Evolutionary conservation across 495 filamentous ascomycete genomes (phyloP), one percentile per base, ranked within the genome.

Genomic region (Penicillium ucsense): DNA sequence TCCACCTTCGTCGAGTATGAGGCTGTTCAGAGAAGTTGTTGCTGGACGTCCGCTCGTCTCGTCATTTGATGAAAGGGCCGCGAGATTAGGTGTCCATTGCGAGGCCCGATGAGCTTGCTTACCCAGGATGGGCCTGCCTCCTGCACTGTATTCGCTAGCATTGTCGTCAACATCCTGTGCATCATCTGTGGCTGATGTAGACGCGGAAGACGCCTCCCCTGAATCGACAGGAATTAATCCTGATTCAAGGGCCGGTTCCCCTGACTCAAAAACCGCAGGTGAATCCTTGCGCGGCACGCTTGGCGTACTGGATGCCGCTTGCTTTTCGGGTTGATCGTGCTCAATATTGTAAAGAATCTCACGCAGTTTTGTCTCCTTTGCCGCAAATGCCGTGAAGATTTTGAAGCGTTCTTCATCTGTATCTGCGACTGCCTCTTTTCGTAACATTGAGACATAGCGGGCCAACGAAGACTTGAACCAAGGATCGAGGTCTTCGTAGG

Each of bases 311-410:
- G 41, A 47, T 5, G 51, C 38, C 38, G 51, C 28, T 12, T 51
- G 38, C 20, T 43, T 39, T 40, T 41, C 36, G 12, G 49, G 54
- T 9, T 54, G 41, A 20, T 64, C 65, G 48, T 64, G 58, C 28
- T 77, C 75, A 47, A 75, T 67, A 46, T 63, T 75, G 48, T 77
- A 77, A 3, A 78, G 55, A 30, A 78, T 66, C 38, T 75, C 73
- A 29, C 75, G 70, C 5, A 78, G 62, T 35, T 75, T 74, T 6
- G 64, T 71, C 51, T 78, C 75, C 46, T 76, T 75, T 9, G 60
- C 63, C 35, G 67, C 67, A 44, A 78, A 78, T 6, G 68, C 63
- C 3, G 66, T 75, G 45, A 78, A 78, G 30, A 77, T 68, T 44
- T 72, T 71, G 46, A 68, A 67, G 31, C 74, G 70, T 39, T 78